phyloP scores from a whole-genome alignment of 805 yeast genomes.

The Kodamaea hsintzibuensis region DNA sequence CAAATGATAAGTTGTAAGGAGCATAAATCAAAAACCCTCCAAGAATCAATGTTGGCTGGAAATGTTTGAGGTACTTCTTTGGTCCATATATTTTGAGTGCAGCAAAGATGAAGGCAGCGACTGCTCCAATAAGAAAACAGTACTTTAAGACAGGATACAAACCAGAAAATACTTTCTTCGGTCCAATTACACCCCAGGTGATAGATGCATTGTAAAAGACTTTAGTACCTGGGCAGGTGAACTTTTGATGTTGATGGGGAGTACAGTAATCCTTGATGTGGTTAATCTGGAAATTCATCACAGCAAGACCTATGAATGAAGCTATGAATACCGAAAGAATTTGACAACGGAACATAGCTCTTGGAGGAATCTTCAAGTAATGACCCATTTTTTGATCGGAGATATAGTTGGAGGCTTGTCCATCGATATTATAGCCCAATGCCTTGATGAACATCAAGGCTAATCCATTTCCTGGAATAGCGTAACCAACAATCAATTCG shows the following conservation, averaged over 20 bases:
- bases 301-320: conserved; percentile 25
- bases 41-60: conserved; percentile 35
- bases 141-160: conserved; percentile 34
- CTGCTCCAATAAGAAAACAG: conserved; percentile 36
- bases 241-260: conserved; percentile 22
- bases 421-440: conserved; percentile 56
- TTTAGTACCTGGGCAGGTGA: conserved; percentile 30
- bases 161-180: conserved; percentile 33
- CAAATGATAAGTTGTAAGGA: conserved; percentile 35
- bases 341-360: conserved; percentile 50
- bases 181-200: conserved; percentile 60
- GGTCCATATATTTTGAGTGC: conserved; percentile 18
- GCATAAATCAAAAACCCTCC: conserved; percentile 34
- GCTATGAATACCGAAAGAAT: conserved; percentile 21
- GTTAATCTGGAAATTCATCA: conserved; percentile 20
- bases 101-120: conserved; percentile 24
- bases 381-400: conserved; percentile 65
- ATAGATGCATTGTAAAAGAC: conserved; percentile 55
- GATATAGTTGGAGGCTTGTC: conserved; percentile 56
- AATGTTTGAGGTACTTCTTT: conserved; percentile 23
- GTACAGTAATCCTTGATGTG: conserved; percentile 21
- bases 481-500: conserved; percentile 39
- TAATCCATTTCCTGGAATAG: conserved; percentile 37
- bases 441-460: conserved; percentile 54
- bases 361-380: conserved; percentile 64